Base-by-base conservation (phyloP, 768 basidiomycete genomes). In the Kwoniella shandongensis region DNA sequence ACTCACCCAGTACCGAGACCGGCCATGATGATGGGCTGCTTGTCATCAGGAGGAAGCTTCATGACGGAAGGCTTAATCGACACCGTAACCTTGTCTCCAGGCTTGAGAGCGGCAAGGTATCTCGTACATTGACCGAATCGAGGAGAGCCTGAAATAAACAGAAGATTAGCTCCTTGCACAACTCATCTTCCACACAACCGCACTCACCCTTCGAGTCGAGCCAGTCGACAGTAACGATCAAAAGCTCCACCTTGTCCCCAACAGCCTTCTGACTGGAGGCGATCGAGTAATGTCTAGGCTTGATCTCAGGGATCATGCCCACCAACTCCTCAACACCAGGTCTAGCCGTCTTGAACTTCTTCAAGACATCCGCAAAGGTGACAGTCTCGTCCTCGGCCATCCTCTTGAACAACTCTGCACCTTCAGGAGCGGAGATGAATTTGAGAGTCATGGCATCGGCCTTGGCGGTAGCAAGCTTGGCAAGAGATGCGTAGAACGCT, bases 41-140 rank as follows among this genome's bases (percentile, higher is more conserved):
- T 83, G 73, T 85, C 81, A 72, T 85, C 82, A 0, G 88, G 87
- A 51, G 96, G 96, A 4, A 98, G 81, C 88, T 97, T 98, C 96
- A 99, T 98, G 26, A 99, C 96, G 73, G 92, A 96, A 23, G 96
- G 96, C 77, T 96, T 96, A 79, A 98, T 88, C 5, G 93, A 97
- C 8, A 96, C 94, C 0, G 92, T 97, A 20, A 97, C 92, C 77
- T 94, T 87, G 74, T 90, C 88, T 18, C 94, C 96, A 35, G 87
- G 75, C 70, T 84, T 83, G 41, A 99, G 82, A 38, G 82, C 85
- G 2, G 88, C 86, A 36, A 98, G 86, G 77, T 98, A 99, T 59
- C 92, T 84, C 4, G 96, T 98, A 74, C 94, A 98, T 79, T 99
- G 96, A 23, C 96, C 96, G 75, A 84, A 94, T 59, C 88, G 84